A percentile compares a stretch with the other conserved stretches of the same genome.
Conservation (phyloP, 2,329 filamentous ascomycete genomes). For the Intubia oerlemansii region DNA sequence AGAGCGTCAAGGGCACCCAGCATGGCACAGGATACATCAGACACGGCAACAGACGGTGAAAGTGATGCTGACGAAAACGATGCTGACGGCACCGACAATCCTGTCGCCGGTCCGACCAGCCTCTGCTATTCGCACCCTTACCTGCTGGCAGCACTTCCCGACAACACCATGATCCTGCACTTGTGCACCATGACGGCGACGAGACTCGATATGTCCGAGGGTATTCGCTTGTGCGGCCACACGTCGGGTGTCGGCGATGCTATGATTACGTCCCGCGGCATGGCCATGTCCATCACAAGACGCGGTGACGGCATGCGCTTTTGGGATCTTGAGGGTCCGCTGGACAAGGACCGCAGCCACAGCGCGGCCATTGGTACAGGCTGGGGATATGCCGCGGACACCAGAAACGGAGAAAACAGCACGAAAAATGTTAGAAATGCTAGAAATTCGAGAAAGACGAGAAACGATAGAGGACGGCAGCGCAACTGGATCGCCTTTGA, state of each 20-base stretch:
- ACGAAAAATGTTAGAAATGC: too few relatives aligned
- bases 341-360: conserved; percentile 13
- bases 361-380: too few relatives aligned
- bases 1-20: too few relatives aligned
- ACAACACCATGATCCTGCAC: conserved; percentile 73
- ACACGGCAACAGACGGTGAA: too few relatives aligned
- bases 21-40: too few relatives aligned
- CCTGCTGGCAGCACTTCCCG: conserved; percentile 59
- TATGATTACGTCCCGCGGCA: conserved; percentile 65
- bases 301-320: conserved; percentile 63
- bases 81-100: too few relatives aligned
- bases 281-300: conserved; percentile 72
- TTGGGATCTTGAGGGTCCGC: conserved; percentile 63
- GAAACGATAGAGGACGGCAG: too few relatives aligned
- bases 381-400: too few relatives aligned
- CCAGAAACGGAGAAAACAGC: too few relatives aligned
- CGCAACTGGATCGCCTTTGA: conserved; percentile 67
- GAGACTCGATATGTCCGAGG: conserved; percentile 46
- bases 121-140: conserved; percentile 66
- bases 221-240: conserved; percentile 71
- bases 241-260: conserved; percentile 76
- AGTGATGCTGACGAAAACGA: too few relatives aligned
- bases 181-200: conserved; percentile 54
- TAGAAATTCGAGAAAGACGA: too few relatives aligned
- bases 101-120: too few relatives aligned